Conservation (phyloP, 306 rosid genomes). For the Quercus bicolor region DNA sequence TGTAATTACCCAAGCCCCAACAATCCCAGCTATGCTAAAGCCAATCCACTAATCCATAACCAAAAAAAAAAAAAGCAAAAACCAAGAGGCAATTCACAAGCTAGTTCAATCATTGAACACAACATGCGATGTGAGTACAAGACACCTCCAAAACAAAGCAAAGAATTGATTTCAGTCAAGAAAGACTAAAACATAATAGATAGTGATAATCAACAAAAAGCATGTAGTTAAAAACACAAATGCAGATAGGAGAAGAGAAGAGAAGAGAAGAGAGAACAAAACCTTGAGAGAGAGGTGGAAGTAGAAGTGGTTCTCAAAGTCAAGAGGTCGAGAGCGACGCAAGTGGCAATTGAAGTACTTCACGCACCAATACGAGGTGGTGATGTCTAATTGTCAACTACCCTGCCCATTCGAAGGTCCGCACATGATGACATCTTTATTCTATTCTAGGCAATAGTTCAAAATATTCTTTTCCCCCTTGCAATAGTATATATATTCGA, state of each 20-base stretch:
- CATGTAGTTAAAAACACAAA: neutral
- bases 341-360: neutral
- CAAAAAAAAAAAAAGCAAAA: neutral
- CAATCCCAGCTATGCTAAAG: too few relatives aligned
- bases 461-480: too few relatives aligned
- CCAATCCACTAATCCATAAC: too few relatives aligned
- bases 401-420: constrained; percentile 14
- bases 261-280: constrained; percentile 1
- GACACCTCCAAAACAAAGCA: neutral
- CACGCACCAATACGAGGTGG: constrained; percentile 10
- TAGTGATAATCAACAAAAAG: neutral
- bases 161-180: too few relatives aligned
- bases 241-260: neutral
- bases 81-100: neutral
- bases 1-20: too few relatives aligned
- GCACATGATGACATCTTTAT: neutral
- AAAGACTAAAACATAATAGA: neutral
- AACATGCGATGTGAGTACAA: neutral
- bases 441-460: too few relatives aligned
- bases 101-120: neutral
- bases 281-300: constrained; percentile 7
- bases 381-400: neutral
- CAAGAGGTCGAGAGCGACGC: constrained; percentile 4
- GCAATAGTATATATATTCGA: too few relatives aligned
- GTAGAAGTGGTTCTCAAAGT: neutral